These are phyloP conservation scores for Guadua angustifolia DNA, from an alignment of 176 grass and related monocot species.

Conservation along the genomic window DNA sequence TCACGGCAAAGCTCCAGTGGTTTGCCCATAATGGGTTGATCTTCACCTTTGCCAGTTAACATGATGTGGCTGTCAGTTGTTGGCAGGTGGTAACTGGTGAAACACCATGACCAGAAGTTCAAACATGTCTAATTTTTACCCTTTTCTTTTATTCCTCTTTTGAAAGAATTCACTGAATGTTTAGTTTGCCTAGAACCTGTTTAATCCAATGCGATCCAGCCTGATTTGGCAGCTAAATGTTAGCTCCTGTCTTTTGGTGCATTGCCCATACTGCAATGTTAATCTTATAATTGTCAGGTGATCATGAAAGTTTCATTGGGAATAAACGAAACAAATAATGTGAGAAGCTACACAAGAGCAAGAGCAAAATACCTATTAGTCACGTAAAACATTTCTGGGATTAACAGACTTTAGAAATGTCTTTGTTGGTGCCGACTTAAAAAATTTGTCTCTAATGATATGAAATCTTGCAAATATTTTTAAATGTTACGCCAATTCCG, in stretches of 20 bases:
- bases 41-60: neutral
- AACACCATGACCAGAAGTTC: neutral
- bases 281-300: neutral
- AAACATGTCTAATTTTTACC: neutral
- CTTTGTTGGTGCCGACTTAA: neutral
- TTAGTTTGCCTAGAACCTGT: constrained; percentile 1
- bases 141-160: constrained; percentile 8
- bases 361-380: neutral
- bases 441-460: neutral
- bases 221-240: neutral
- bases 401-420: neutral
- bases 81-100: neutral
- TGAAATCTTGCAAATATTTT: constrained; percentile 24
- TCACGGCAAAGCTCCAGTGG: neutral
- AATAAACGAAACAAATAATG: neutral
- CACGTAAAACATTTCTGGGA: neutral
- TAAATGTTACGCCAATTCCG: neutral
- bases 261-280: neutral
- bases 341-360: neutral
- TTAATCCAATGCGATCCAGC: neutral
- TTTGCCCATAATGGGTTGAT: neutral
- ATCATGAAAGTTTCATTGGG: neutral
- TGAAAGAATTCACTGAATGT: neutral
- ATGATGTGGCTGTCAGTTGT: neutral
- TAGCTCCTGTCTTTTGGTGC: neutral